A percentile compares a stretch with the other conserved stretches of the same genome.
Evolutionary conservation across 129 eudicot genomes (phyloP).

Genomic region (Flaveria bidentis): DNA sequence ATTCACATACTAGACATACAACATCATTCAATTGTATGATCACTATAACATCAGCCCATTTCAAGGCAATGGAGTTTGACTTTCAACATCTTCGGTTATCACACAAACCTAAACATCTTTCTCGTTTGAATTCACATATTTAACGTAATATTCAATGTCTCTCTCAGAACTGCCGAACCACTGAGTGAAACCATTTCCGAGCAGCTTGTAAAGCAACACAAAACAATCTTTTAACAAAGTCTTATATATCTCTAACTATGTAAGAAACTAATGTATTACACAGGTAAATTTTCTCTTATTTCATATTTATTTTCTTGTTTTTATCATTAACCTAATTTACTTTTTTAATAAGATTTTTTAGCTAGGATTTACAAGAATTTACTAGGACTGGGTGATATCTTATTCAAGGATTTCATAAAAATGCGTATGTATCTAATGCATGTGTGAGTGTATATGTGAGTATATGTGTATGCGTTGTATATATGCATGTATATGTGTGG

Average conservation of each 20-base stretch:
- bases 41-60: neutral
- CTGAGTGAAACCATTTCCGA: constrained; percentile 57
- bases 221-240: neutral
- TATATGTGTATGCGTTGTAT: too few species aligned
- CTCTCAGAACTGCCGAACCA: constrained; percentile 49
- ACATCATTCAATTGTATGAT: constrained; percentile 33
- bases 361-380: too few species aligned
- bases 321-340: too few species aligned
- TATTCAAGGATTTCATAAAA: too few species aligned
- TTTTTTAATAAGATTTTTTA: too few species aligned
- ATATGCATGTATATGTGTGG: too few species aligned
- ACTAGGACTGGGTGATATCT: too few species aligned
- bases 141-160: constrained; percentile 53
- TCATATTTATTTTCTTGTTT: too few species aligned
- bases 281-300: too few species aligned
- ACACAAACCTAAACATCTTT: constrained; percentile 28
- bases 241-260: neutral
- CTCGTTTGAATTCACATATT: constrained; percentile 41
- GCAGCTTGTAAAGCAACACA: constrained; percentile 44
- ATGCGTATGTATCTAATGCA: too few species aligned
- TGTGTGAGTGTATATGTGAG: too few species aligned
- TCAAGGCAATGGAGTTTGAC: constrained; percentile 29
- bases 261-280: too few species aligned
- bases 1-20: constrained; percentile 15
- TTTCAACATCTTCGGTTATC: constrained; percentile 25